phyloP scores from a whole-genome alignment of 1,284 basidiomycete genomes.

The Leccinum pachyderme region DNA sequence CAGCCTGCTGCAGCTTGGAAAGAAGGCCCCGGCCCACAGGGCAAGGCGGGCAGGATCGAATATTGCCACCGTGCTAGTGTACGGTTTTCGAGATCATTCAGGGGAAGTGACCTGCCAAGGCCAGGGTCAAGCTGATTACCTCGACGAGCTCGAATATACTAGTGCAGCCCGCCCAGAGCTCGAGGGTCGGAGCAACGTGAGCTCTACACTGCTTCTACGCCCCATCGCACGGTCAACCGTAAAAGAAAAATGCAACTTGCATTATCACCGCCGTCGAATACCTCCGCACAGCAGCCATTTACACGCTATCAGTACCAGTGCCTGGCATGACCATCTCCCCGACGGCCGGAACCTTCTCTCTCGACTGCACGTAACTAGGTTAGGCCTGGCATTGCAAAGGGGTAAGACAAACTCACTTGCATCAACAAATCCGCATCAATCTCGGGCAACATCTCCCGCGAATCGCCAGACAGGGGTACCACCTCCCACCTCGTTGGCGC shows the following conservation, averaged over 20 bases:
- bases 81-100: no score
- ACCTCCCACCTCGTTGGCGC: constrained; percentile 69
- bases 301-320: constrained; percentile 25
- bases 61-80: no score
- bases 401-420: constrained; percentile 39
- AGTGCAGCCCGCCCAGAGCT: neutral
- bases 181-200: neutral
- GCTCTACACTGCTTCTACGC: neutral
- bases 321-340: constrained; percentile 6
- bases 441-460: constrained; percentile 54
- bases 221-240: neutral
- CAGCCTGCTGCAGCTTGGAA: no score
- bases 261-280: neutral
- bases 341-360: constrained; percentile 15
- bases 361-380: constrained; percentile 12
- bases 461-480: constrained; percentile 51
- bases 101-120: neutral
- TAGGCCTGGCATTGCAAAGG: neutral
- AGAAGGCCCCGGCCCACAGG: no score
- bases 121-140: neutral
- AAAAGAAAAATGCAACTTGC: neutral
- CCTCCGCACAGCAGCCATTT: neutral
- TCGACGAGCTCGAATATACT: neutral
- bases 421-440: constrained; percentile 57
- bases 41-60: no score